These are phyloP conservation scores for Cryphonectria japonica DNA, from an alignment of 2,329 filamentous ascomycete species.

Conservation along the genomic window DNA sequence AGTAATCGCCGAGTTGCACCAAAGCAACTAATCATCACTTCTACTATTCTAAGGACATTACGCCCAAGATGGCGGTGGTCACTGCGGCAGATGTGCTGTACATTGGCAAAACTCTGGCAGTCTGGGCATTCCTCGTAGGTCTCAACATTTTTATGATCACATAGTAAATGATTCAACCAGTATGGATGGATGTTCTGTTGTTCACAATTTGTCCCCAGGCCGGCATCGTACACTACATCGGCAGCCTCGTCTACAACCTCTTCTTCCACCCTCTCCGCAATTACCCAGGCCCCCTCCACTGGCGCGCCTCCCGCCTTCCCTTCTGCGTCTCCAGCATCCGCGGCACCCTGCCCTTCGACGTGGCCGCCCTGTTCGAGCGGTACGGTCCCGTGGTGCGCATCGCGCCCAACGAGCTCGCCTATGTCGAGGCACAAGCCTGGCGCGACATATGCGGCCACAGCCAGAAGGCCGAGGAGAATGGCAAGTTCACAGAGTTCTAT, in stretches of 20 bases:
- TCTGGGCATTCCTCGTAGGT: not conserved
- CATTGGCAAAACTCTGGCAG: not conserved
- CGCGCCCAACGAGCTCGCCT: slow-evolving; percentile 46
- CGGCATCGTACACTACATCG: slow-evolving; percentile 17
- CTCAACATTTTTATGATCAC: not conserved
- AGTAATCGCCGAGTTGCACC: too few species aligned
- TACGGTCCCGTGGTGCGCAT: slow-evolving; percentile 49
- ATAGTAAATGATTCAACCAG: too few species aligned
- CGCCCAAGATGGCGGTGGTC: not conserved
- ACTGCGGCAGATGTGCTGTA: not conserved
- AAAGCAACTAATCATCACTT: too few species aligned
- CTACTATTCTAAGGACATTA: too few species aligned
- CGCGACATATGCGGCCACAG: slow-evolving; percentile 37
- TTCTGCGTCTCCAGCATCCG: slow-evolving; percentile 73
- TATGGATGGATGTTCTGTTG: not conserved
- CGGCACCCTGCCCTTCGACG: slow-evolving; percentile 69
- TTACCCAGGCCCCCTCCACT: slow-evolving; percentile 34
- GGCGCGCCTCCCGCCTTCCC: slow-evolving; percentile 32
- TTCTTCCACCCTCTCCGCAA: slow-evolving; percentile 35
- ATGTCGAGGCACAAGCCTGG: slow-evolving; percentile 42
- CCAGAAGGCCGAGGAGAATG: slow-evolving; percentile 27
- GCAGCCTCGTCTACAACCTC: slow-evolving; percentile 33
- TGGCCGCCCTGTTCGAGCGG: slow-evolving; percentile 35
- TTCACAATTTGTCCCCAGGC: not conserved
- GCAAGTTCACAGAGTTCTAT: slow-evolving; percentile 28